Evolutionary conservation across 2,329 filamentous ascomycete genomes (phyloP), one percentile per base, ranked within the genome.

Genomic region (Hymenoscyphus albidus): DNA sequence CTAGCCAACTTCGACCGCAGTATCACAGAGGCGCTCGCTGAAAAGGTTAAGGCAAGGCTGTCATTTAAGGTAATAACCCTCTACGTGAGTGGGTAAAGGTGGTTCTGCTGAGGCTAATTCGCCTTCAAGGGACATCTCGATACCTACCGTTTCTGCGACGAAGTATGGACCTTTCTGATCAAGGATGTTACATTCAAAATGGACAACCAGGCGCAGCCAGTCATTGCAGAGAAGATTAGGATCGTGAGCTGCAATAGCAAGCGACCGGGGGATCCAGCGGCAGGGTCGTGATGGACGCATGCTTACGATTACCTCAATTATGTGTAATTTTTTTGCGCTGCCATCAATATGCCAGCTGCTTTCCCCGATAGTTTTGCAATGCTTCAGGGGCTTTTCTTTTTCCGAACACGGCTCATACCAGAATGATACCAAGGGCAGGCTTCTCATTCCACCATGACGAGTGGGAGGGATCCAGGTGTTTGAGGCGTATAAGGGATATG

Each of bases 101-200:
- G 32, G 35, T 22, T 27, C 27, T 39, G 56, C 51, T 40, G 44
- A 59, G 63, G 68, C 70, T 74, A 68, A 73, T 66, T 58, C 39
- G 44, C 51, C 54, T 12, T 63, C 58, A 72, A 97, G 94, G 95
- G 95, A 58, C 95, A 96, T 76, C 88, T 99, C 68, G 93, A 98
- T 77, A 98, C 95, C 16, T 99, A 99, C 82, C 90, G 95, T 72
- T 99, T 99, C 84, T 99, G 95, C 81, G 95, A 99, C 79, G 95
- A 99, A 80, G 95, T 99, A 65, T 99, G 95, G 95, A 99, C 95
- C 1, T 99, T 99, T 78, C 85, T 99, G 65, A 96, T 99, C 79
- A 97, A 97, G 80, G 95, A 98, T 71, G 93, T 98, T 63, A 93
- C 89, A n/a, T 98, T 99, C 82, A 99, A 99, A 81, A 89, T 98